phyloP scores from a whole-genome alignment of 164 flowering plant genomes.

The Cinnamomum micranthum region DNA sequence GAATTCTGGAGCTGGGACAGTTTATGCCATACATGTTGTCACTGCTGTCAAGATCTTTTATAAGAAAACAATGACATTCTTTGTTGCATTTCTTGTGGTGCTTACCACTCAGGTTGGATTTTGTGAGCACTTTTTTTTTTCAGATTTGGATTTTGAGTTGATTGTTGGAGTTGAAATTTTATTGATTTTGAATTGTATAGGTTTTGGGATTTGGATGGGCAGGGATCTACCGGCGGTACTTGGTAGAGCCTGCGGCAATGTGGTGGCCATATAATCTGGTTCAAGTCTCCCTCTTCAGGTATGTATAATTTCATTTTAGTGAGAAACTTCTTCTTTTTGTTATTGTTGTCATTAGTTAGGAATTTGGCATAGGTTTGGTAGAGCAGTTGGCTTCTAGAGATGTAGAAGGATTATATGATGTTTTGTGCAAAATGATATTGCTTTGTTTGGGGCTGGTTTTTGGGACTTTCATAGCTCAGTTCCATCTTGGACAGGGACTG shows the following conservation, averaged over 20 bases:
- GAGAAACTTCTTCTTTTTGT: too few species aligned
- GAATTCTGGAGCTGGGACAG: conserved; percentile 83
- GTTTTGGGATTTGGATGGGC: conserved; percentile 97
- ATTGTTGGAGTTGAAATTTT: not conserved
- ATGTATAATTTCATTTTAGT: not conserved
- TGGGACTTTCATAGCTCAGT: too few species aligned
- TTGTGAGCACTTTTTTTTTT: not conserved
- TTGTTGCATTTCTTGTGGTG: conserved; percentile 62
- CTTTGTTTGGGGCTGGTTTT: too few species aligned
- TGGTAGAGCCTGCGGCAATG: conserved; percentile 94
- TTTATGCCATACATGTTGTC: conserved; percentile 82
- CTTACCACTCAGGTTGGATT: conserved; percentile 71
- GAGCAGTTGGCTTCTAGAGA: too few species aligned
- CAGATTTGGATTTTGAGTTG: not conserved
- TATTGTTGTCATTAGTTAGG: too few species aligned
- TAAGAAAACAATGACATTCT: conserved; percentile 51
- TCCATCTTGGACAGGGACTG: too few species aligned
- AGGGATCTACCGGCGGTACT: conserved; percentile 69
- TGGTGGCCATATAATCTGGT: conserved; percentile 97
- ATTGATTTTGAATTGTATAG: conserved; percentile 42
- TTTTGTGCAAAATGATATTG: too few species aligned
- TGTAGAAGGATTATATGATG: too few species aligned
- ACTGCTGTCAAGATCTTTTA: conserved; percentile 76
- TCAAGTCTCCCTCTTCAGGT: conserved; percentile 92
- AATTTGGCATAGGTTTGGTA: too few species aligned